Evolutionary conservation across 768 basidiomycete genomes (phyloP).

Genomic region (Tulasnella sp.): DNA sequence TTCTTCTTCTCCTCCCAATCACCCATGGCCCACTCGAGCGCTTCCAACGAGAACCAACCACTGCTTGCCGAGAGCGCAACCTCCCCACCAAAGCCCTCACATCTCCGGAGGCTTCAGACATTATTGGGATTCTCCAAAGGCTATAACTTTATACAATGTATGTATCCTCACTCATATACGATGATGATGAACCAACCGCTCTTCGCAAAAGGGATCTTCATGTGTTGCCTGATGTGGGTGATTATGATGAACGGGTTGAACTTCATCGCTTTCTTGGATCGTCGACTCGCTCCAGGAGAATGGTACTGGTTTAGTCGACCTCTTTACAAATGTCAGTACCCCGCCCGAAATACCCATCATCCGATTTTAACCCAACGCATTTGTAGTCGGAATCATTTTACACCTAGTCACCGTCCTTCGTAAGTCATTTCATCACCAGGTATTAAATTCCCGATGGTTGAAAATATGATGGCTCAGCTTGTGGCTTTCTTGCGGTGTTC

Average conservation of each 20-base stretch:
- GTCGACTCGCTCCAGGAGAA: neutral
- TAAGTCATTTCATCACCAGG: neutral
- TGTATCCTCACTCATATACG: neutral
- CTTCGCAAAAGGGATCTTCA: neutral
- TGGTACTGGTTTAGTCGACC: slow-evolving; percentile 1
- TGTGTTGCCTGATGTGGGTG: neutral
- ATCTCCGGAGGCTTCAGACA: neutral
- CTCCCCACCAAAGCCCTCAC: neutral
- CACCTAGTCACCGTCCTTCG: slow-evolving; percentile 7
- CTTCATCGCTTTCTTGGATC: neutral
- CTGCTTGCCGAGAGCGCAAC: neutral
- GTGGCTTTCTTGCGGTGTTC: slow-evolving; percentile 7
- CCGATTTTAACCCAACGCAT: neutral
- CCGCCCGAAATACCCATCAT: neutral
- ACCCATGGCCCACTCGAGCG: neutral
- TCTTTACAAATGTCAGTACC: neutral
- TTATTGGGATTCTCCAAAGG: neutral
- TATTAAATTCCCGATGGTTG: neutral
- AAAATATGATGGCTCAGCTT: neutral
- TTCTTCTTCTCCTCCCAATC: neutral
- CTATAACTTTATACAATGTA: neutral
- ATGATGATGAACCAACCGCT: neutral
- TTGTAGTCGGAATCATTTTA: neutral
- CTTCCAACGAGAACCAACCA: neutral
- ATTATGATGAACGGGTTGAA: neutral